These are phyloP conservation scores for Aphanomyces stellatus DNA, from an alignment of 352 stramenopile species.

Conservation along the genomic window DNA sequence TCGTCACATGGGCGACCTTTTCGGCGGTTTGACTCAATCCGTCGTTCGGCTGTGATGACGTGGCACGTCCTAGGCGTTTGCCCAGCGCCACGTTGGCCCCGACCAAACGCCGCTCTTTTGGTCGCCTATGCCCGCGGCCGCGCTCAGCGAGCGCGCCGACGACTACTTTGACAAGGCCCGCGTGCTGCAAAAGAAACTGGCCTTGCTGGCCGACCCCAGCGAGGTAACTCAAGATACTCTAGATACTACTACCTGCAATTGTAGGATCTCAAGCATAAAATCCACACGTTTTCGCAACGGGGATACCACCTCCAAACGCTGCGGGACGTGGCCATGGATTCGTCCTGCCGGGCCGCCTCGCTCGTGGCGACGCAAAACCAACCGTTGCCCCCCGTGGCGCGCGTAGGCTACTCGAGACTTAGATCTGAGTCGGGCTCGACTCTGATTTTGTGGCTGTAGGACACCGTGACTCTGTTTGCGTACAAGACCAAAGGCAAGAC, in stretches of 20 bases:
- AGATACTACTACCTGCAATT: conserved; percentile 30
- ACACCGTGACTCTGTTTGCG: conserved; percentile 4
- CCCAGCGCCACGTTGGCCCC: background rate
- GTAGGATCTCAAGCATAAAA: conserved; percentile 30
- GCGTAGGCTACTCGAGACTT: no score
- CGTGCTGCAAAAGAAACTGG: conserved; percentile 22
- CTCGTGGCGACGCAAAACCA: no score
- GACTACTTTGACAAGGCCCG: conserved; percentile 23
- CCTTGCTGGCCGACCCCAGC: conserved; percentile 23
- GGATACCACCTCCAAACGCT: conserved; percentile 42
- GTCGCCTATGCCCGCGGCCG: background rate
- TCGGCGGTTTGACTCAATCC: background rate
- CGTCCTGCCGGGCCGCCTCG: no score
- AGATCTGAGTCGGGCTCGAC: no score
- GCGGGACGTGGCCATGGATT: background rate
- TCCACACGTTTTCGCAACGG: conserved; percentile 39
- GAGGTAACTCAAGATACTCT: conserved; percentile 29
- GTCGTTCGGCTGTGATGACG: background rate
- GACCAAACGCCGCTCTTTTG: conserved; percentile 18
- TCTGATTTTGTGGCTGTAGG: no score
- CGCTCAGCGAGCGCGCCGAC: conserved; percentile 16
- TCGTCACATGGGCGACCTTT: background rate
- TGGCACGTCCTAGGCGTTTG: conserved; percentile 6
- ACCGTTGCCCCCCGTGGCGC: background rate
- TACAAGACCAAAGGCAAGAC: conserved; percentile 7